These are phyloP conservation scores for Mycena sanguinolenta DNA, from an alignment of 768 basidiomycete species.

Conservation along the genomic window DNA sequence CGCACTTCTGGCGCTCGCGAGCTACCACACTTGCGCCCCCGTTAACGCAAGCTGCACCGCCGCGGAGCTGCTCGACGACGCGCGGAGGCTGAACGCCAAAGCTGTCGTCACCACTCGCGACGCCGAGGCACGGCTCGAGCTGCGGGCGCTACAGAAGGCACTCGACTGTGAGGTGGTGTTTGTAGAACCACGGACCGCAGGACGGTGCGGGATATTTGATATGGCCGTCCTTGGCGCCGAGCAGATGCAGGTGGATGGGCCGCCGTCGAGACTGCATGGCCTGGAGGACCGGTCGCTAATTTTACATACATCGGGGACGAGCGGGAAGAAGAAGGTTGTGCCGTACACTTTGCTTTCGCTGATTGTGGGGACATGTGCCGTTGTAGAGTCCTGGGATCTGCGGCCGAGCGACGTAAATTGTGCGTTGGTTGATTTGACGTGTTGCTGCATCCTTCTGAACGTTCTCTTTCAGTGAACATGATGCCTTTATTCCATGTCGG, in stretches of 20 bases:
- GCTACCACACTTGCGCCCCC: constrained; percentile 61
- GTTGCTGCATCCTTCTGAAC: not conserved
- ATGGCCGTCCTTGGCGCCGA: constrained; percentile 47
- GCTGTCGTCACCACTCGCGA: constrained; percentile 59
- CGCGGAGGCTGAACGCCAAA: constrained; percentile 53
- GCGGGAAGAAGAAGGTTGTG: constrained; percentile 67
- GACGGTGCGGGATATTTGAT: constrained; percentile 56
- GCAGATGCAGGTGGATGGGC: constrained; percentile 24
- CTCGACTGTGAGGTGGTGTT: constrained; percentile 57
- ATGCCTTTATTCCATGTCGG: constrained; percentile 75
- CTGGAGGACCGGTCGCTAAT: constrained; percentile 64
- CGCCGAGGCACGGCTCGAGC: constrained; percentile 52
- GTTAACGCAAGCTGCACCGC: constrained; percentile 62
- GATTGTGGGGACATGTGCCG: constrained; percentile 59
- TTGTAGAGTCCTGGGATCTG: constrained; percentile 59
- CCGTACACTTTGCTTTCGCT: constrained; percentile 59
- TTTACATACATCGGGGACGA: constrained; percentile 71
- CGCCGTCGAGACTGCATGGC: constrained; percentile 48
- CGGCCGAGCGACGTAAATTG: constrained; percentile 58
- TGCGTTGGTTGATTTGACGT: constrained; percentile 35
- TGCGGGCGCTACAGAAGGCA: constrained; percentile 48
- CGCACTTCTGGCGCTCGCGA: constrained; percentile 57
- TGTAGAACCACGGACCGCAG: constrained; percentile 47
- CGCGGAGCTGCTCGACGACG: constrained; percentile 59
- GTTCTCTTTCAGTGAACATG: constrained; percentile 51